Evolutionary conservation across 495 filamentous ascomycete species (phyloP).

Genomic region (Immersiella caudata): DNA sequence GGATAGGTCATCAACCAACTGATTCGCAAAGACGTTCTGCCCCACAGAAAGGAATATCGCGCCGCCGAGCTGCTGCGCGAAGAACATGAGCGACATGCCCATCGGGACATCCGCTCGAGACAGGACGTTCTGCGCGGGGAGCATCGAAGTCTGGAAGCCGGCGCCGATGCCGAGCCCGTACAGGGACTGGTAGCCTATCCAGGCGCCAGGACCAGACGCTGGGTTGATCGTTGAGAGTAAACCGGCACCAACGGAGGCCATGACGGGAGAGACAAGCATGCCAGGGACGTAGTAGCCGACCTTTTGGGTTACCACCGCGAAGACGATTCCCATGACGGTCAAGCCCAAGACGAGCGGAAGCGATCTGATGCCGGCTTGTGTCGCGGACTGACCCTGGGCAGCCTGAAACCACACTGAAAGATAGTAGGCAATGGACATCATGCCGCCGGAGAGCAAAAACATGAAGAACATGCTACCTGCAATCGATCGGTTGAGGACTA

Average conservation of each 20-base stretch:
- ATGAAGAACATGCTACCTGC: slow-evolving; percentile 52
- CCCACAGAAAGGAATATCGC: slow-evolving; percentile 64
- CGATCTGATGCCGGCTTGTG: slow-evolving; percentile 71
- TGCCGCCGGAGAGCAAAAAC: slow-evolving; percentile 59
- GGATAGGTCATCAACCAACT: slow-evolving; percentile 50
- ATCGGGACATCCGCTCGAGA: slow-evolving; percentile 56
- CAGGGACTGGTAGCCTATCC: slow-evolving; percentile 54
- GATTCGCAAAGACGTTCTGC: slow-evolving; percentile 62
- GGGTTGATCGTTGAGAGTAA: slow-evolving; percentile 47
- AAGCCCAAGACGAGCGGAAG: slow-evolving; percentile 68
- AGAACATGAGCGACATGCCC: slow-evolving; percentile 64
- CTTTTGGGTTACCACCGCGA: slow-evolving; percentile 23
- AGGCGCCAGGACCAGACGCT: slow-evolving; percentile 39
- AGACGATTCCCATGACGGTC: slow-evolving; percentile 51
- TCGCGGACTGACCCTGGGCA: slow-evolving; percentile 68
- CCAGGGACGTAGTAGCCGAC: slow-evolving; percentile 52
- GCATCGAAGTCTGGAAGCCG: slow-evolving; percentile 39
- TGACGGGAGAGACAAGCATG: slow-evolving; percentile 39
- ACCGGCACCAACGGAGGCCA: slow-evolving; percentile 49
- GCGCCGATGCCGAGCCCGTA: slow-evolving; percentile 41
- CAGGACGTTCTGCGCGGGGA: slow-evolving; percentile 55
- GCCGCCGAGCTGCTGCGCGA: slow-evolving; percentile 63
- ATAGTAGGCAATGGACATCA: slow-evolving; percentile 68
- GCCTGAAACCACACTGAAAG: slow-evolving; percentile 87
- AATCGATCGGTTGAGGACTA: slow-evolving; percentile 61